Evolutionary conservation across 2,329 filamentous ascomycete genomes (phyloP).

Genomic region (Pseudopyrenochaeta lycopersici): DNA sequence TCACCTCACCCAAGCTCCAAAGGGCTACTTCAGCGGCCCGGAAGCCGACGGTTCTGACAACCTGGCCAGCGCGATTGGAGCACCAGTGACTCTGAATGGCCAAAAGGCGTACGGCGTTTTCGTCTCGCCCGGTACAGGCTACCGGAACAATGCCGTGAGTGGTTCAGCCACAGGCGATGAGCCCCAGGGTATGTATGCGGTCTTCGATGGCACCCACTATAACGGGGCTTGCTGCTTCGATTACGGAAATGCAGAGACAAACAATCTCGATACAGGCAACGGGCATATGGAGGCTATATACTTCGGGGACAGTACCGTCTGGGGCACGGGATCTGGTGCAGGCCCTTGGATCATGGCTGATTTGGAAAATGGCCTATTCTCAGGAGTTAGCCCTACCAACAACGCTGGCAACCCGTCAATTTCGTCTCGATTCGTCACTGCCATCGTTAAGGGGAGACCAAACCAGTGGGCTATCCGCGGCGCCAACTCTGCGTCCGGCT

Average conservation of each 20-base stretch:
- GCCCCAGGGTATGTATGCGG: constrained; percentile 68
- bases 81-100: constrained; percentile 68
- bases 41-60: constrained; percentile 67
- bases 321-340: constrained; percentile 65
- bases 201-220: constrained; percentile 68
- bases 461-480: constrained; percentile 69
- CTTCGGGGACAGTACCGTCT: constrained; percentile 64
- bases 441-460: constrained; percentile 64
- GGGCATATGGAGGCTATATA: constrained; percentile 77
- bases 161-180: constrained; percentile 65
- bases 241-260: constrained; percentile 55
- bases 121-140: constrained; percentile 68
- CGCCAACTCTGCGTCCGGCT: constrained; percentile 63
- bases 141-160: constrained; percentile 65
- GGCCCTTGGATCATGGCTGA: constrained; percentile 76
- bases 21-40: constrained; percentile 66
- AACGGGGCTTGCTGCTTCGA: constrained; percentile 64
- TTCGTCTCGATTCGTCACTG: constrained; percentile 65
- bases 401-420: constrained; percentile 65
- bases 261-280: constrained; percentile 60
- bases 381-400: constrained; percentile 56
- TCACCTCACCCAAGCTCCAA: constrained; percentile 69
- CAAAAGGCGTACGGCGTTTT: constrained; percentile 72
- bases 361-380: constrained; percentile 73
- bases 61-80: constrained; percentile 66